Evolutionary conservation across 768 basidiomycete species (phyloP), one percentile per base, ranked within the genome.

Genomic region (Asterophora lycoperdoides): DNA sequence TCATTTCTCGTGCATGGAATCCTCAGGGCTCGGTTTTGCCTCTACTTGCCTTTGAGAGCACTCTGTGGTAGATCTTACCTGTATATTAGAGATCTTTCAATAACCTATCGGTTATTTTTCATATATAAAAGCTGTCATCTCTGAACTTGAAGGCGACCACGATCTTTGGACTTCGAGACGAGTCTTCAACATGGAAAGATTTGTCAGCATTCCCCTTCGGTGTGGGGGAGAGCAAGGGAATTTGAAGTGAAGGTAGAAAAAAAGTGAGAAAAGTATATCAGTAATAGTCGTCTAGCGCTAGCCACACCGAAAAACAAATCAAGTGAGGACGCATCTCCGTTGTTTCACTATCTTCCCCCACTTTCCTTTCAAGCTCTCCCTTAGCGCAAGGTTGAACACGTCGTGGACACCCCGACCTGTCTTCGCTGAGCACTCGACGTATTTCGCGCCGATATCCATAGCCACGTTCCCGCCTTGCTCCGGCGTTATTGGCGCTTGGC

Each of bases 341-440:
- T 80, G 73, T 65, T 77, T 83, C 41, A 81, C 77, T 56, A 78
- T 81, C 70, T 86, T 84, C 28, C 82, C 80, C 83, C 88, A 87
- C 44, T 79, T 74, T 15, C 86, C 81, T 56, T 77, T 84, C 81
- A 97, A 78, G 61, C 91, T 91, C 73, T 97, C 93, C 65, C 80
- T 81, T 52, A 98, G 70, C 5, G 96, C 96, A 11, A 86, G 77
- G 34, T 83, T 76, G 66, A 99, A 98, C 32, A 98, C 94, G 39
- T 94, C 92, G 55, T 89, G 84, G 37, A 98, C 91, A 41, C 92
- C 92, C 13, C 70, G 72, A 4, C 93, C 91, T n/a, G 82, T 84
- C 73, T 95, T 97, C 39, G 94, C 90, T 29, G 86, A 89, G 68
- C 96, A 98, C 66, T 99, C 95, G 53, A 86, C 75, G 64, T 98